Percentiles rank a stretch among this genome's conserved stretches.
Conservation (phyloP, 441 rosid species). For the Rhodomyrtus psidioides region DNA sequence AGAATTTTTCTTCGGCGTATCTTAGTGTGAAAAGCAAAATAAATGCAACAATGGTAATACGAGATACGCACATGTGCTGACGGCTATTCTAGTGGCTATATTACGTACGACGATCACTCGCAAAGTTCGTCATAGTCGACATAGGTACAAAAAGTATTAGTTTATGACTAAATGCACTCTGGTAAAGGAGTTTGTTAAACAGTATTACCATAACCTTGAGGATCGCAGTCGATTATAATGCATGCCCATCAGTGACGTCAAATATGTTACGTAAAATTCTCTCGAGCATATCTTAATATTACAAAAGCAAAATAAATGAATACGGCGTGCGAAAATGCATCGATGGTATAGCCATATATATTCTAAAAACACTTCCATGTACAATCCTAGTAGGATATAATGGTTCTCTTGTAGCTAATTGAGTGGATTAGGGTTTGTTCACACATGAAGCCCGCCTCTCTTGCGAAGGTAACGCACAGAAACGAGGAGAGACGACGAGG, state of each 20-base stretch:
- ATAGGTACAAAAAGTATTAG: not conserved
- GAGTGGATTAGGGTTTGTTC: not conserved
- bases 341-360: not conserved
- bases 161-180: not conserved
- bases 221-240: not conserved
- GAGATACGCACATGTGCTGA: too few species aligned
- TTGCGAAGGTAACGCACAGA: not conserved
- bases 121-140: not conserved
- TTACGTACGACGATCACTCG: not conserved
- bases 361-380: not conserved
- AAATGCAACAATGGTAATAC: too few species aligned
- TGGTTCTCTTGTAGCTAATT: not conserved
- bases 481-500: not conserved
- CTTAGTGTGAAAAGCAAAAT: too few species aligned
- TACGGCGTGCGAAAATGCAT: not conserved
- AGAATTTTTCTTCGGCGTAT: too few species aligned
- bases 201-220: not conserved
- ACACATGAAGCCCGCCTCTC: not conserved
- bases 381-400: not conserved
- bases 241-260: not conserved
- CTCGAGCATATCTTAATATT: not conserved
- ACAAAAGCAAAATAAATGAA: not conserved
- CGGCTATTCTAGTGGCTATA: too few species aligned
- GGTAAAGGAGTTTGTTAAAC: not conserved
- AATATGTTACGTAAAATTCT: not conserved